Conservation (phyloP, 2,329 filamentous ascomycete genomes). For the Cladosporium sp. region DNA sequence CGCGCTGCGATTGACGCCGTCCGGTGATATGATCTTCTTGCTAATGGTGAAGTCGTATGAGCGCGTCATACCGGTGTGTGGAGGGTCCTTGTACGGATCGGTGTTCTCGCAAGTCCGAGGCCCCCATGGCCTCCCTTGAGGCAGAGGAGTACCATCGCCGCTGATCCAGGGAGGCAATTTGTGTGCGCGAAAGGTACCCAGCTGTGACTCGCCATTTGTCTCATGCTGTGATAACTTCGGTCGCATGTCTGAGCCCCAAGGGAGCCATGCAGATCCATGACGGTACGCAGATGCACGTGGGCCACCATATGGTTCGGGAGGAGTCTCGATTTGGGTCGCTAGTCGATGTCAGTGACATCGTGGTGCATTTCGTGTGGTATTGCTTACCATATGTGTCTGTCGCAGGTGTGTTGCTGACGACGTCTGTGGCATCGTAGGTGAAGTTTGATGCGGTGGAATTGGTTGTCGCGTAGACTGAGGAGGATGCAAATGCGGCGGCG, state of each 20-base stretch:
- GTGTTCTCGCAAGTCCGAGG: constrained; percentile 21
- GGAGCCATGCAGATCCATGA: constrained; percentile 10
- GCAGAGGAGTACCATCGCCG: constrained; percentile 16
- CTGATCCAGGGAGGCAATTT: constrained; percentile 20
- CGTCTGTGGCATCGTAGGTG: background rate
- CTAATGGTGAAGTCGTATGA: constrained; percentile 30
- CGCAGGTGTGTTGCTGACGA: constrained; percentile 8
- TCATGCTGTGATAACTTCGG: constrained; percentile 17
- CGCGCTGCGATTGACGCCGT: constrained; percentile 27
- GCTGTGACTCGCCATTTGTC: constrained; percentile 23
- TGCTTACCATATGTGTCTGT: constrained; percentile 1
- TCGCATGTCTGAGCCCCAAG: constrained; percentile 1
- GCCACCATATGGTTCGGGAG: constrained; percentile 4
- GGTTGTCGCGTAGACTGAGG: background rate
- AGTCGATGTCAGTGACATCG: constrained; percentile 11
- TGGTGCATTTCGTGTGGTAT: background rate
- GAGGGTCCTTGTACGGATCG: constrained; percentile 23
- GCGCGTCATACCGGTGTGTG: constrained; percentile 30
- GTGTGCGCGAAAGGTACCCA: constrained; percentile 22
- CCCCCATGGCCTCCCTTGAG: constrained; percentile 24
- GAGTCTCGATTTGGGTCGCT: constrained; percentile 25
- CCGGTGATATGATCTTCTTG: constrained; percentile 25
- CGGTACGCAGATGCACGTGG: constrained; percentile 4
- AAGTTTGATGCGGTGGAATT: constrained; percentile 11
- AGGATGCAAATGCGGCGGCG: constrained; percentile 9